phyloP scores from a whole-genome alignment of 2,329 filamentous ascomycete genomes.

The Xylariaceae sp. region DNA sequence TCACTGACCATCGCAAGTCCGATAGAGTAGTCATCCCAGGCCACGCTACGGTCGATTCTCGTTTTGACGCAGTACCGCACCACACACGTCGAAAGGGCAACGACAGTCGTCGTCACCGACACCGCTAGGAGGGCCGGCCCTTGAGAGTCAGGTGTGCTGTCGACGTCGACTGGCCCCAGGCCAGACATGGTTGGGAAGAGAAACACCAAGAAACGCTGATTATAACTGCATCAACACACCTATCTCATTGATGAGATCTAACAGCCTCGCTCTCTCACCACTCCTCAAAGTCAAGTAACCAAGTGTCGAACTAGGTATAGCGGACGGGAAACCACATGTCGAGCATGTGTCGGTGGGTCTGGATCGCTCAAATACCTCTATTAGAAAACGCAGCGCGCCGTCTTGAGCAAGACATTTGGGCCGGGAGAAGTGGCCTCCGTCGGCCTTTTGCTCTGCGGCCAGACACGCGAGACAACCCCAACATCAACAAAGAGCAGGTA shows the following conservation, averaged over 20 bases:
- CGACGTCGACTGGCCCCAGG: constrained; percentile 25
- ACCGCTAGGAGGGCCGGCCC: constrained; percentile 43
- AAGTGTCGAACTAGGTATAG: not conserved
- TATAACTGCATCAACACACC: not conserved
- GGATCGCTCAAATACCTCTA: constrained; percentile 10
- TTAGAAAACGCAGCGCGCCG: constrained; percentile 8
- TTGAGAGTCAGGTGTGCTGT: constrained; percentile 29
- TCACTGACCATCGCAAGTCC: constrained; percentile 38
- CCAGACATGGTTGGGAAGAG: constrained; percentile 12
- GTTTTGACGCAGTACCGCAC: constrained; percentile 37
- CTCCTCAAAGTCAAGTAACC: not conserved
- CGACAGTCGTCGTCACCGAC: constrained; percentile 36
- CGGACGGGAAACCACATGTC: not conserved
- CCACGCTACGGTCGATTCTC: constrained; percentile 32
- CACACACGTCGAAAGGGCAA: constrained; percentile 40
- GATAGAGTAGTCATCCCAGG: constrained; percentile 41
- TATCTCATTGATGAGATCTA: not conserved
- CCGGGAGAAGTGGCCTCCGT: not conserved
- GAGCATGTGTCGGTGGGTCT: constrained; percentile 3
- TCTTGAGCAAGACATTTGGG: not conserved
- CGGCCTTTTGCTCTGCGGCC: no score
- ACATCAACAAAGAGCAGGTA: not conserved
- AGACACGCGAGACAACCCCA: not conserved
- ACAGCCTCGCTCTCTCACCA: not conserved
- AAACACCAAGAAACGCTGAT: not conserved